phyloP scores from a whole-genome alignment of 345 rosid species.

The Eutrema japonicum region DNA sequence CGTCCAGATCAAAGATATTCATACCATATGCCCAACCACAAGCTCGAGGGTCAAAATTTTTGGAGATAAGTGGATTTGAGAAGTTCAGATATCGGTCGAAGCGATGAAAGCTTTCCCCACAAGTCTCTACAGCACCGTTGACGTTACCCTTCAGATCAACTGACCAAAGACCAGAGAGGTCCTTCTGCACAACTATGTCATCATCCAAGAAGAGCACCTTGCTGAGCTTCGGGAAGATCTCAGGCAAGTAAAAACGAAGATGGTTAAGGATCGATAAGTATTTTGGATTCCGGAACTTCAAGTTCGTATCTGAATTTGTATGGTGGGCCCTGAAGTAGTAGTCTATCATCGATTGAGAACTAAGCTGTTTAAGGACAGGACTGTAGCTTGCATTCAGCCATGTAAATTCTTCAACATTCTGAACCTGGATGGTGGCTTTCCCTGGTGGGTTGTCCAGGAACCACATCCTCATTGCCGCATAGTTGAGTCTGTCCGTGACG shows the following conservation, averaged over 20 bases:
- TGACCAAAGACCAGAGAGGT: slow-evolving; percentile 83
- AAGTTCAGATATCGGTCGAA: slow-evolving; percentile 97
- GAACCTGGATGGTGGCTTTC: slow-evolving; percentile 84
- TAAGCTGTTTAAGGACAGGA: slow-evolving; percentile 94
- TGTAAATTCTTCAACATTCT: slow-evolving; percentile 85
- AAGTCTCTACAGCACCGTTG: slow-evolving; percentile 99
- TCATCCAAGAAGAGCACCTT: slow-evolving; percentile 94
- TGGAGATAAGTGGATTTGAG: slow-evolving; percentile 90
- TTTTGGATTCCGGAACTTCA: slow-evolving; percentile 95
- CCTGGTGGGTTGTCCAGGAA: slow-evolving; percentile 83
- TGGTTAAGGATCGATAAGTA: slow-evolving; percentile 95
- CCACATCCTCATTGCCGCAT: slow-evolving; percentile 99
- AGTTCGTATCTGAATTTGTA: slow-evolving; percentile 72
- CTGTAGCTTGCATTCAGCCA: slow-evolving; percentile 97
- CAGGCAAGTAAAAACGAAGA: slow-evolving; percentile 95
- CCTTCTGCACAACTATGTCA: slow-evolving; percentile 93
- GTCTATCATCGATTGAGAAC: slow-evolving; percentile 83
- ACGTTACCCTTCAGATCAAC: slow-evolving; percentile 91
- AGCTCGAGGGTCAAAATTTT: slow-evolving; percentile 86
- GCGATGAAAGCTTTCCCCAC: slow-evolving; percentile 95
- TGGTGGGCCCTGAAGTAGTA: slow-evolving; percentile 89
- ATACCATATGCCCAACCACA: slow-evolving; percentile 99
- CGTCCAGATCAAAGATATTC: slow-evolving; percentile 87
- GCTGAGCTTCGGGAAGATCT: slow-evolving; percentile 89
- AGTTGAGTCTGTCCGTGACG: slow-evolving; percentile 92